These are phyloP conservation scores for Emergomyces orientalis DNA, from an alignment of 2,329 filamentous ascomycete species.

Conservation along the genomic window DNA sequence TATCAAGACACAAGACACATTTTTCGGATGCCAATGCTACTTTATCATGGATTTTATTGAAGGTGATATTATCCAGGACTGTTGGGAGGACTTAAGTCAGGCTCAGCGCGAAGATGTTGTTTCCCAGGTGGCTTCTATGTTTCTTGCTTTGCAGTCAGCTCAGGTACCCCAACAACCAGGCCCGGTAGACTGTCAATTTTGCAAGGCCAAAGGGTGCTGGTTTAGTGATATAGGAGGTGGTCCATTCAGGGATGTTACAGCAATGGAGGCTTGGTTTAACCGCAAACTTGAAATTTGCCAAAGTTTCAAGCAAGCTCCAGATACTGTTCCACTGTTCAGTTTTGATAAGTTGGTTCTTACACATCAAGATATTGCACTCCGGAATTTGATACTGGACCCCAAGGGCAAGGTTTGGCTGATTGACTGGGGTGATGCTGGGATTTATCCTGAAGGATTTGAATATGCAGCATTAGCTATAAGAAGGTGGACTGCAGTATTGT, in stretches of 20 bases:
- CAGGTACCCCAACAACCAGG: conserved; percentile 13
- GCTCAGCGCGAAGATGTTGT: conserved; percentile 13
- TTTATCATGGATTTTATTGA: conserved; percentile 16
- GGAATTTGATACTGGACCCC: conserved; percentile 13
- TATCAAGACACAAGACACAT: conserved; percentile 11
- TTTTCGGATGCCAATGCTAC: conserved; percentile 15
- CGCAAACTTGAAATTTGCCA: conserved; percentile 16
- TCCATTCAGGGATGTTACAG: conserved; percentile 14
- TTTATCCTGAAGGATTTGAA: conserved; percentile 17
- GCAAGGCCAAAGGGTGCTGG: conserved; percentile 11
- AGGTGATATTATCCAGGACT: conserved; percentile 12
- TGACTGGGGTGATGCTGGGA: conserved; percentile 17
- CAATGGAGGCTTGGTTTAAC: conserved; percentile 17
- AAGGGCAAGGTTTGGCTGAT: conserved; percentile 16
- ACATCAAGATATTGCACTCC: conserved; percentile 13
- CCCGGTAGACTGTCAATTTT: conserved; percentile 13
- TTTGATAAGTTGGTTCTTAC: conserved; percentile 16
- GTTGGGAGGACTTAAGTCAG: conserved; percentile 13
- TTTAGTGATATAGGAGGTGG: conserved; percentile 16
- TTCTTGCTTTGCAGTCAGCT: conserved; percentile 13
- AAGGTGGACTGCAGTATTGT: conserved; percentile 13
- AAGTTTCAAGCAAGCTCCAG: conserved; percentile 14
- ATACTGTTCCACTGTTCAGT: conserved; percentile 12
- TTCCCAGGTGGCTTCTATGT: conserved; percentile 16
- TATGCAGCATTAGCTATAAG: conserved; percentile 14